These are phyloP conservation scores for Viola odorata DNA, from an alignment of 345 rosid genomes.

Conservation along the genomic window DNA sequence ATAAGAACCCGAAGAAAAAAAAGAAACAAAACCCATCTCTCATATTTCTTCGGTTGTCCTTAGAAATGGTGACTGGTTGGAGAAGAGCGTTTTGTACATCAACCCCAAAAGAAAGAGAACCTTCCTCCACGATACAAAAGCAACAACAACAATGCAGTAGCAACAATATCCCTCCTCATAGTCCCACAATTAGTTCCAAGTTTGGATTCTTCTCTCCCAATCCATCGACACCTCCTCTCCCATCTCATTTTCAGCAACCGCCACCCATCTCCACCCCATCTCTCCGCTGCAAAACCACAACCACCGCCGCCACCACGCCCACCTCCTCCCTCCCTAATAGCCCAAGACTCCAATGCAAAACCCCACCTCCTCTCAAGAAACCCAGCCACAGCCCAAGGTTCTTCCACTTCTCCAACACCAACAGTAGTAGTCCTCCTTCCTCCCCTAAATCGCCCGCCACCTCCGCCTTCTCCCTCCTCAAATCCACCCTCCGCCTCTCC, in stretches of 20 bases:
- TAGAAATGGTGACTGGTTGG: conserved; percentile 70
- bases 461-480: conserved; percentile 65
- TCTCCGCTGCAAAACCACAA: conserved; percentile 55
- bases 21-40: too few relatives aligned
- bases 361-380: conserved; percentile 28
- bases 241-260: conserved; percentile 16
- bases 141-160: conserved; percentile 7
- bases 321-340: conserved; percentile 46
- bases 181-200: conserved; percentile 51
- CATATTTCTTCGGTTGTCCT: not conserved
- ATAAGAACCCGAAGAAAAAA: too few relatives aligned
- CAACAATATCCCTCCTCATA: conserved; percentile 6
- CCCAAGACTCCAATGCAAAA: conserved; percentile 56
- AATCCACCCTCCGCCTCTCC: conserved; percentile 55
- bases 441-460: conserved; percentile 71
- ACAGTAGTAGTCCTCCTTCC: conserved; percentile 23
- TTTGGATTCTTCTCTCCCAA: conserved; percentile 65
- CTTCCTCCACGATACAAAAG: conserved; percentile 20
- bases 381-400: conserved; percentile 34
- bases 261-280: conserved; percentile 38
- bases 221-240: conserved; percentile 66
- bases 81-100: conserved; percentile 80
- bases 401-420: conserved; percentile 35
- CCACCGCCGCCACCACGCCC: conserved; percentile 22
- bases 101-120: conserved; percentile 48